Evolutionary conservation across 148 eudicot genomes (phyloP), one percentile per base, ranked within the genome.

Genomic region (Rhododendron vialii): DNA sequence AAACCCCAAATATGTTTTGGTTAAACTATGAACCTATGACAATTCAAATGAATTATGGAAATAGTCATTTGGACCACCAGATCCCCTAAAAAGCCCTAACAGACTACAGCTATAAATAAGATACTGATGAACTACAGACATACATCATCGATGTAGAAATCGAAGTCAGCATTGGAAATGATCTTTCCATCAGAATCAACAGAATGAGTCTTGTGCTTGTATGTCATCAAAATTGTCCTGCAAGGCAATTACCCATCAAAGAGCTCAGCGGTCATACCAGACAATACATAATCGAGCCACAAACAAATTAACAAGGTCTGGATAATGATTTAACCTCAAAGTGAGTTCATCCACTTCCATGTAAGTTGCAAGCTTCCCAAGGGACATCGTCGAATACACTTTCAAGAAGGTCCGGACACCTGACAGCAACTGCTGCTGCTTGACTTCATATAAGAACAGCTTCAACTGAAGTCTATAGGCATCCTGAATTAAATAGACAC

Each of bases 401-500:
- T 95, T 97, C 91, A 97, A 90, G 86, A 92, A 97, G 83, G 96
- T 93, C 78, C 99, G 92, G 51, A 94, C 94, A 83, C 98, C 93
- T 35, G 95, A 92, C 51, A 97, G 87, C 78, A 93, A 90, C 65
- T 95, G 99, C 53, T 97, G 99, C 83, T 97, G 99, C 91, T 93
- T 97, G 86, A 97, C 98, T 92, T 97, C 99, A 88, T 97, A 94
- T 45, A 97, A 94, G 85, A 97, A 97, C 83, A 97, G 88, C 93
- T 97, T 97, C 93, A 97, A 89, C 91, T 97, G 99, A 86, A 97
- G 94, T 83, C 99, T 95, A 88, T 97, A 97, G 20, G 99, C 98
- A 88, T 97, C 99, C 99, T 97, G 95, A 71, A 91, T 82, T 0
- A 50, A 17, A 77, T 24, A 43, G 5, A 51, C 22, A 24, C 36